Evolutionary conservation across 352 stramenopile genomes (phyloP).

Genomic region (Phytophthora sp.): DNA sequence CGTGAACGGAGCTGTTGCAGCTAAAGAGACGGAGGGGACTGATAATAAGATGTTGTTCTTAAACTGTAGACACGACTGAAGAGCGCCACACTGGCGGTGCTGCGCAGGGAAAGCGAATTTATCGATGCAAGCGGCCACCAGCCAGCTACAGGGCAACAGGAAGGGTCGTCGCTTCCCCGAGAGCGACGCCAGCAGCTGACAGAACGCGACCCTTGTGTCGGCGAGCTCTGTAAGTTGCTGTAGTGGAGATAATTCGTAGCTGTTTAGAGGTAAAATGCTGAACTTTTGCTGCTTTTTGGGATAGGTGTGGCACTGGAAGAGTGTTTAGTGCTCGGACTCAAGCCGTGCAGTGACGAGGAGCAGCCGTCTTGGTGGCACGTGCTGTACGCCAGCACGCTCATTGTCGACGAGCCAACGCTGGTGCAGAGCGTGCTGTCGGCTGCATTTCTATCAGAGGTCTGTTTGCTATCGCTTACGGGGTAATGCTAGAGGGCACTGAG

Average conservation of each 20-base stretch:
- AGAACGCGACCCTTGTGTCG: constrained; percentile 60
- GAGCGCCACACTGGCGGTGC: constrained; percentile 65
- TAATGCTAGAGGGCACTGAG: no score
- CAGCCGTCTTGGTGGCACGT: constrained; percentile 78
- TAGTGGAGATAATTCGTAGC: not conserved
- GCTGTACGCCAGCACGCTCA: constrained; percentile 73
- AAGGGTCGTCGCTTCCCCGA: constrained; percentile 13
- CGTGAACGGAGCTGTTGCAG: constrained; percentile 14
- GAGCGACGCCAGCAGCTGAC: constrained; percentile 46
- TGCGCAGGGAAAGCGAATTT: constrained; percentile 45
- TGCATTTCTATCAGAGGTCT: constrained; percentile 69
- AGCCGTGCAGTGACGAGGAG: constrained; percentile 43
- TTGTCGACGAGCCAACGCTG: constrained; percentile 73
- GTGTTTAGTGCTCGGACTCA: constrained; percentile 68
- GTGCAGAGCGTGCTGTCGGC: constrained; percentile 74
- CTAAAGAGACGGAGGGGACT: not conserved
- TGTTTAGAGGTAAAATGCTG: not conserved
- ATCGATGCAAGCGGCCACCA: constrained; percentile 14
- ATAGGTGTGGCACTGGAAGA: constrained; percentile 61
- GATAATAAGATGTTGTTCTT: constrained; percentile 7
- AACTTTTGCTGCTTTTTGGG: constrained; percentile 1
- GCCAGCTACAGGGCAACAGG: not conserved
- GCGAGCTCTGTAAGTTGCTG: constrained; percentile 59
- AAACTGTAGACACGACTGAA: constrained; percentile 62
- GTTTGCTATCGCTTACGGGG: no score